Base-by-base conservation (phyloP, 257 asterid genomes). In the Cinchona pubescens region DNA sequence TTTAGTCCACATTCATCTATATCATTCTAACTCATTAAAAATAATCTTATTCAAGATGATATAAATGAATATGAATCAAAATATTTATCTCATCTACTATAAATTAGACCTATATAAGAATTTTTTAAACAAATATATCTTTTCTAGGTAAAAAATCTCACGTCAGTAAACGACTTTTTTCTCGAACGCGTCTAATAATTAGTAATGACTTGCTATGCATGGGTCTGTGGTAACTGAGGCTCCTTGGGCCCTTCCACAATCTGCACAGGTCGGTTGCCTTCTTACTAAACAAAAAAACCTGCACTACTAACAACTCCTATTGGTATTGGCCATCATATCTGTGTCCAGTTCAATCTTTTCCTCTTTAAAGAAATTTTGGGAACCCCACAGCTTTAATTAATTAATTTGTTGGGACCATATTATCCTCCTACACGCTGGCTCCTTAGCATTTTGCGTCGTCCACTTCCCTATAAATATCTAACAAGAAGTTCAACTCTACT, bases 331-430 rank as follows among this genome's bases (percentile, higher is more conserved):
- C 72, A 42, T n/a, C n/a, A n/a, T n/a, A n/a, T 67, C 72, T 42
- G 72, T 67, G 9, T 67, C 72, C 72, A 67, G 72, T 55, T 67
- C 72, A 61, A 5, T 12, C 38, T 61, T 16, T 32, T 7, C 5
- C 10, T 6, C 7, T 32, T 29, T 61, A 65, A 53, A 35, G 63
- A 71, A 56, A 37, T 38, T 38, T 56, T 38, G 56, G 56, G 56
- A 63, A 55, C 19, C 49, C 75, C 75, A n/a, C 55, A 37, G 23
- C 45, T 66, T n/a, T n/a, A n/a, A n/a, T n/a, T n/a, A n/a, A n/a
- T n/a, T 66, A n/a, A 25, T 66, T 38, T 18, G 18, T 35, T 64
- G 48, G 69, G 37, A 66, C 42, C 34, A 66, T 23, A 51, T 34
- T 23, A 35, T 18, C 65, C 9, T 7, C 13, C 73, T 7, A 9